A percentile compares a stretch with the other conserved stretches of the same genome.
These are phyloP conservation scores for Sugiyamaella grinbergsii DNA, from an alignment of 1,139 yeast genomes.

Conservation along the genomic window DNA sequence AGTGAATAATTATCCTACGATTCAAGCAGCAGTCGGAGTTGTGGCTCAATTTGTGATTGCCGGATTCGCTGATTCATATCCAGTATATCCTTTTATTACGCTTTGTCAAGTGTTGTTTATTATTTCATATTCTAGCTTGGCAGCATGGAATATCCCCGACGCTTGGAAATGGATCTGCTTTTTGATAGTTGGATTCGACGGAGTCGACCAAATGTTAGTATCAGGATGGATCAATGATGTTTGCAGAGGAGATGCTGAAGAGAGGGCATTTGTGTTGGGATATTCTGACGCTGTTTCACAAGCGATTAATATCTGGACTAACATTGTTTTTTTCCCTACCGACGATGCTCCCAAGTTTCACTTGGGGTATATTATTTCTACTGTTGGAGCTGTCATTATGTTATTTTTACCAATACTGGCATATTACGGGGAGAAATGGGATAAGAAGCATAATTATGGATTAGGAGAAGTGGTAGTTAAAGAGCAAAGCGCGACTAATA, in stretches of 20 bases:
- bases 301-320: slow-evolving; percentile 48
- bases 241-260: slow-evolving; percentile 45
- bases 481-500: not conserved
- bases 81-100: slow-evolving; percentile 43
- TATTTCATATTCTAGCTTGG: slow-evolving; percentile 47
- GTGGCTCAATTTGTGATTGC: slow-evolving; percentile 45
- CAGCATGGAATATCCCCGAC: slow-evolving; percentile 51
- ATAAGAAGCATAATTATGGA: slow-evolving; percentile 24
- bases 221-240: slow-evolving; percentile 46
- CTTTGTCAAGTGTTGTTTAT: slow-evolving; percentile 42
- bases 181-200: slow-evolving; percentile 44
- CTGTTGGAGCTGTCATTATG: slow-evolving; percentile 44
- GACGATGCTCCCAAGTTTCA: slow-evolving; percentile 44
- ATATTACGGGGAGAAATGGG: slow-evolving; percentile 33
- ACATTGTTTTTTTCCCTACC: slow-evolving; percentile 48
- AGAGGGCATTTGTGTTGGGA: slow-evolving; percentile 46
- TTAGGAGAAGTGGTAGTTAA: slow-evolving; percentile 2
- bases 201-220: slow-evolving; percentile 44
- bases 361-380: slow-evolving; percentile 43
- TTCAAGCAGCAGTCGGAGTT: slow-evolving; percentile 51
- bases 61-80: slow-evolving; percentile 44
- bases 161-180: slow-evolving; percentile 54
- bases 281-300: slow-evolving; percentile 48
- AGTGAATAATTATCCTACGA: slow-evolving; percentile 52
- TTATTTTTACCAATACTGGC: slow-evolving; percentile 43